Evolutionary conservation across 257 asterid genomes (phyloP), one percentile per base, ranked within the genome.

Genomic region (Solanum chiquidenum): DNA sequence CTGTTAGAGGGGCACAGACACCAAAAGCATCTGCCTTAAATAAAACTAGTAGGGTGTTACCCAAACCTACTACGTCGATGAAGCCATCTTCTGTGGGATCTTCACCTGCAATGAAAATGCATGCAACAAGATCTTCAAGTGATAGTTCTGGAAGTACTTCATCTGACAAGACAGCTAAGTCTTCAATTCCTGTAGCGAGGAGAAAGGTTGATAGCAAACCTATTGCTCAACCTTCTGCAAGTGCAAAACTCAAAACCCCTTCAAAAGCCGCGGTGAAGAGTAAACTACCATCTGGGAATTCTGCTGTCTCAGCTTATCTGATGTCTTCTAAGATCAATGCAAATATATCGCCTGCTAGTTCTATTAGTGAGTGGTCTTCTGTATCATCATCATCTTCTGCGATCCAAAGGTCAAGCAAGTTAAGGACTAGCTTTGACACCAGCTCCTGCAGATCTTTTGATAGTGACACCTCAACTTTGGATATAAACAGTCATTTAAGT

Each of bases 301-400:
- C 98, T 84, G 89, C 88, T 75, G 93, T 92, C 85, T 92, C 98
- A 23, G 91, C 93, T 87, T 73, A 88, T 87, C 83, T 90, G 88
- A 89, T 72, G 93, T 90, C 98, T 64, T 85, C 95, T 77, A 95
- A 93, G 91, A 90, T 93, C 83, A 88, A 95, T 86, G 77, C 95
- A 62, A 91, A 91, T 89, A 91, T 92, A 87, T 96, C 99, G 33
- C 99, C 99, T 74, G 93, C 97, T 89, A 96, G 98, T 93, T 97
- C 99, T 80, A 91, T 95, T 80, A 95, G 99, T 90, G 99, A 96
- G 87, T 97, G 98, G 99, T 97, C 99, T 84, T 94, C 98, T 74
- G 94, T 87, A 86, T 96, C 99, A 37, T 96, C 98, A 40, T 90
- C 96, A 34, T 94, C 98, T 21, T 94, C 98, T 91, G 92, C 94